phyloP scores from a whole-genome alignment of 2,329 filamentous ascomycete species.

The Ceratocystis albifundus region DNA sequence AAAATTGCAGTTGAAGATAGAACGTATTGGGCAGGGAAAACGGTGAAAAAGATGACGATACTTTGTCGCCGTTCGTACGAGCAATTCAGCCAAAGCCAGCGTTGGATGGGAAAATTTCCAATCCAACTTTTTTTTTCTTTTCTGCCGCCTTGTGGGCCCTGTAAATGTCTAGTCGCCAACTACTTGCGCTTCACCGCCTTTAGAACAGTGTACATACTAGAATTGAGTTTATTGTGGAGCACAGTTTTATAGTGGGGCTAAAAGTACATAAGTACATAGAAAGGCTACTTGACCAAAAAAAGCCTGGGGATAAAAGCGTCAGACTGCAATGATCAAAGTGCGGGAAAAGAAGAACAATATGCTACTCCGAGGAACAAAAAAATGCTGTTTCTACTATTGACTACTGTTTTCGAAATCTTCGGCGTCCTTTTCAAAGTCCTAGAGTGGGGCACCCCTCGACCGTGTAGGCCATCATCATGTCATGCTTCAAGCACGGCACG shows the following conservation, averaged over 20 bases:
- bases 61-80: slow-evolving; percentile 1
- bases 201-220: neutral
- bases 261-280: neutral
- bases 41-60: neutral
- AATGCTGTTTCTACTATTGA: slow-evolving; percentile 45
- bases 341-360: neutral
- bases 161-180: neutral
- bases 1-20: neutral
- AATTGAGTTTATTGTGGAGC: neutral
- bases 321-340: neutral
- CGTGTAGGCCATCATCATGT: slow-evolving; percentile 60
- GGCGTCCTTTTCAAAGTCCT: slow-evolving; percentile 40
- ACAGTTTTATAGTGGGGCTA: neutral
- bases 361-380: neutral
- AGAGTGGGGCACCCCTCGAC: slow-evolving; percentile 47
- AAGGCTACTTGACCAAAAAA: neutral
- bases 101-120: slow-evolving; percentile 19
- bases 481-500: slow-evolving; percentile 50
- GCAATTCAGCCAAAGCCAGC: neutral
- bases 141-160: slow-evolving; percentile 22
- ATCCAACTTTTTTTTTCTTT: slow-evolving; percentile 22
- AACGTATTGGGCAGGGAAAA: neutral
- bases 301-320: neutral
- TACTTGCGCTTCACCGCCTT: slow-evolving; percentile 22
- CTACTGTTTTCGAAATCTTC: slow-evolving; percentile 50